Conservation (phyloP, 176 grass and related monocot genomes). For the Cenchrus fungigraminus region DNA sequence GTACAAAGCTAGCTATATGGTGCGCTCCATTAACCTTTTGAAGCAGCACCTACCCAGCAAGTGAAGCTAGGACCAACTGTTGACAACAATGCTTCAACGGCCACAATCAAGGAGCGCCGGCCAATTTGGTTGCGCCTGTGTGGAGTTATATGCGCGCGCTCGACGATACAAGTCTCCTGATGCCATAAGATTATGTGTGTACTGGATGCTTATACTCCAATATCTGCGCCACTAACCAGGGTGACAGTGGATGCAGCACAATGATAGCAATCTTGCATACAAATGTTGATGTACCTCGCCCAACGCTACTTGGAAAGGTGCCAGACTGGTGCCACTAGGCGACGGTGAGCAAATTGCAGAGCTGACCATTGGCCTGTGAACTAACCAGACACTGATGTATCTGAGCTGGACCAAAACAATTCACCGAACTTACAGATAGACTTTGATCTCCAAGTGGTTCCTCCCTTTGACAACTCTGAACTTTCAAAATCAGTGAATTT, state of each 20-base stretch:
- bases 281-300: slow-evolving; percentile 19
- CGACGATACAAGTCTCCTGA: slow-evolving; percentile 30
- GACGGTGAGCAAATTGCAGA: slow-evolving; percentile 34
- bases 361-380: slow-evolving; percentile 25
- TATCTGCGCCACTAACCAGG: slow-evolving; percentile 23
- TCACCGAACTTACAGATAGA: slow-evolving; percentile 32
- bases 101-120: slow-evolving; percentile 52
- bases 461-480: slow-evolving; percentile 28
- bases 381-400: slow-evolving; percentile 41
- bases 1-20: slow-evolving; percentile 50
- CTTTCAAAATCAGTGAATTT: slow-evolving; percentile 22
- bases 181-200: background rate
- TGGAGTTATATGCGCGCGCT: slow-evolving; percentile 27
- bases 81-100: slow-evolving; percentile 61
- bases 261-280: slow-evolving; percentile 32
- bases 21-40: slow-evolving; percentile 52
- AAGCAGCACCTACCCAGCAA: slow-evolving; percentile 49
- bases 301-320: slow-evolving; percentile 12
- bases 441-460: slow-evolving; percentile 29
- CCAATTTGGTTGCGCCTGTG: slow-evolving; percentile 62
- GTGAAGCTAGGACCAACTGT: slow-evolving; percentile 62
- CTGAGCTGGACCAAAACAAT: slow-evolving; percentile 41
- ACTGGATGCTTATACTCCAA: slow-evolving; percentile 5
- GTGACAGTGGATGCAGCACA: slow-evolving; percentile 16
- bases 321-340: slow-evolving; percentile 33